A percentile compares a stretch with the other conserved stretches of the same genome.
phyloP scores from a whole-genome alignment of 2,329 filamentous ascomycete genomes.

The Teratosphaeria gauchensis region DNA sequence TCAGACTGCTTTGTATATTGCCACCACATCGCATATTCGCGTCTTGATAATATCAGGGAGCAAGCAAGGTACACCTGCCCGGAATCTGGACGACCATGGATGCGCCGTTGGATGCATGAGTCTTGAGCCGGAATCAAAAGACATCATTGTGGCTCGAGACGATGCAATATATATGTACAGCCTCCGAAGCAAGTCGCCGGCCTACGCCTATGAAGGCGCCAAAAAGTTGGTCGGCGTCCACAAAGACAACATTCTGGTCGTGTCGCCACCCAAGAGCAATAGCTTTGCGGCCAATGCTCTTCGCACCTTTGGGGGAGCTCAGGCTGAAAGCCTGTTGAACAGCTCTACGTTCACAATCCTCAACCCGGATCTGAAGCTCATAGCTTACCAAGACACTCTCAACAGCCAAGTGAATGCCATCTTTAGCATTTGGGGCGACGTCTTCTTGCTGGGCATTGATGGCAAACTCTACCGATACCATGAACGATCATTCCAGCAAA shows the following conservation, averaged over 20 bases:
- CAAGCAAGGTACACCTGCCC: constrained; percentile 80
- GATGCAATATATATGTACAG: constrained; percentile 95
- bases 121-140: constrained; percentile 65
- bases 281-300: constrained; percentile 51
- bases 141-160: constrained; percentile 84
- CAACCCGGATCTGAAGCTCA: constrained; percentile 82
- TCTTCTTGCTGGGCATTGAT: constrained; percentile 84
- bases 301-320: constrained; percentile 61
- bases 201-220: constrained; percentile 81
- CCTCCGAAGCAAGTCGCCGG: constrained; percentile 71
- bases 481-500: constrained; percentile 82
- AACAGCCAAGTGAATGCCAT: constrained; percentile 69
- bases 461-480: constrained; percentile 87
- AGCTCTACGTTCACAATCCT: constrained; percentile 82
- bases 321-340: constrained; percentile 70
- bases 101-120: constrained; percentile 96
- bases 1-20: constrained; percentile 75
- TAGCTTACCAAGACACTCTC: constrained; percentile 80
- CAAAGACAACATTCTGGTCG: constrained; percentile 76
- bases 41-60: constrained; percentile 79
- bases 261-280: constrained; percentile 63
- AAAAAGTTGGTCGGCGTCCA: constrained; percentile 75
- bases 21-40: constrained; percentile 78
- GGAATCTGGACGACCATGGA: constrained; percentile 78
- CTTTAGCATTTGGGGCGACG: constrained; percentile 80